A percentile compares a stretch with the other conserved stretches of the same genome.
phyloP scores from a whole-genome alignment of 768 basidiomycete species.

The Leccinum disarticulatum region DNA sequence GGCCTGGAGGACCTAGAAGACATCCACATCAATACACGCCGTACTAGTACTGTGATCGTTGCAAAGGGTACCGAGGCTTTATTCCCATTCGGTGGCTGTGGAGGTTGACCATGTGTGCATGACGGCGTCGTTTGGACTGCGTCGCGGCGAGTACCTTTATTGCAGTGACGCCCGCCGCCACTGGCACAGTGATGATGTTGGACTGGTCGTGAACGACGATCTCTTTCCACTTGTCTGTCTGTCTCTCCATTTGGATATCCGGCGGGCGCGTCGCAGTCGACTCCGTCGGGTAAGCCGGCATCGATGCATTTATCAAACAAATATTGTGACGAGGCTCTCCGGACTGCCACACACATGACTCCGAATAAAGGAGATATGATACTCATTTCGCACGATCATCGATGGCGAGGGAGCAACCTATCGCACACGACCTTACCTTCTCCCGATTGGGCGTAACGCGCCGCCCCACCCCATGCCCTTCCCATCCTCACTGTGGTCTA shows the following conservation, averaged over 20 bases:
- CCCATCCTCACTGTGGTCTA: background rate
- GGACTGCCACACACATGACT: background rate
- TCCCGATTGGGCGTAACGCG: background rate
- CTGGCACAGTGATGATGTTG: background rate
- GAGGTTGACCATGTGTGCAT: background rate
- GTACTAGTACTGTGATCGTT: background rate
- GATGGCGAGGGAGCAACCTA: background rate
- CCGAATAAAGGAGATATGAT: background rate
- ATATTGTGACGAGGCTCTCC: background rate
- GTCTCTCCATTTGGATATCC: background rate
- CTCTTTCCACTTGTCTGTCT: background rate
- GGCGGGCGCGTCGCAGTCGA: background rate
- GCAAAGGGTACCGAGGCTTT: background rate
- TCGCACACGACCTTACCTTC: background rate
- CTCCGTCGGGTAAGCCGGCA: slow-evolving; percentile 6
- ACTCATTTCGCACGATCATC: background rate
- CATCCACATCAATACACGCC: background rate
- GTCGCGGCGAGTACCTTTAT: background rate
- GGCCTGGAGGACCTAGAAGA: background rate
- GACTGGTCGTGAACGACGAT: background rate
- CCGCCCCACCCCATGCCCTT: background rate
- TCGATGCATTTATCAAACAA: background rate
- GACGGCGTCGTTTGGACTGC: background rate
- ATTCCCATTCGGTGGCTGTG: background rate
- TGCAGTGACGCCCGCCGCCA: background rate